These are phyloP conservation scores for Sisymbrium irio DNA, from an alignment of 345 rosid species.

Conservation along the genomic window DNA sequence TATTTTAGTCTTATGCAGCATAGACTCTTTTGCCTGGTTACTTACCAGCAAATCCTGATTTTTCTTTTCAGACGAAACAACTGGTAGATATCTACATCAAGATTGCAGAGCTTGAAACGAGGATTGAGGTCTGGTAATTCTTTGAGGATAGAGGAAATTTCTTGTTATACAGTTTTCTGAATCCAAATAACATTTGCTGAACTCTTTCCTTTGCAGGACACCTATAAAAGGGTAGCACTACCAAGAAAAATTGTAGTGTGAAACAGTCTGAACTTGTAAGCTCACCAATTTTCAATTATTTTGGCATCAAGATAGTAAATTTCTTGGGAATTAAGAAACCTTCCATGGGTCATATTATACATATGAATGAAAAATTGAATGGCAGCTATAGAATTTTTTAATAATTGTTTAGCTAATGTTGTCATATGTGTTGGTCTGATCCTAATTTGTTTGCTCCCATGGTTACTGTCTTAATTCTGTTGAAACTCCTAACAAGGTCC, in stretches of 20 bases:
- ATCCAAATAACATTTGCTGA: slow-evolving; percentile 10
- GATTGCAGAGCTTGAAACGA: slow-evolving; percentile 93
- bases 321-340: no score
- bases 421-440: no score
- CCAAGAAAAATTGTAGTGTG: slow-evolving; percentile 87
- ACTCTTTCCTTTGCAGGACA: slow-evolving; percentile 54
- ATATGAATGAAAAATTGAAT: no score
- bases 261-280: slow-evolving; percentile 86
- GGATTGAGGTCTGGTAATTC: slow-evolving; percentile 68
- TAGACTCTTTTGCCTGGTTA: slow-evolving; percentile 3
- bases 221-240: slow-evolving; percentile 56
- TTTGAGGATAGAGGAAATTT: slow-evolving; percentile 19
- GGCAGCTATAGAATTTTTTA: no score
- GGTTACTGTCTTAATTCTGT: no score
- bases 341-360: no score
- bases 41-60: neutral
- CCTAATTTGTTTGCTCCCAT: no score
- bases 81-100: slow-evolving; percentile 95
- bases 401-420: no score
- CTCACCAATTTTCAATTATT: slow-evolving; percentile 1
- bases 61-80: slow-evolving; percentile 65
- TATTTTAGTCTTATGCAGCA: slow-evolving; percentile 8
- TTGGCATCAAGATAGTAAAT: no score
- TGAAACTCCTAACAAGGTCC: no score
- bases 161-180: slow-evolving; percentile 16